Conservation (phyloP, 2,329 filamentous ascomycete genomes). For the Diaporthe caulivora region DNA sequence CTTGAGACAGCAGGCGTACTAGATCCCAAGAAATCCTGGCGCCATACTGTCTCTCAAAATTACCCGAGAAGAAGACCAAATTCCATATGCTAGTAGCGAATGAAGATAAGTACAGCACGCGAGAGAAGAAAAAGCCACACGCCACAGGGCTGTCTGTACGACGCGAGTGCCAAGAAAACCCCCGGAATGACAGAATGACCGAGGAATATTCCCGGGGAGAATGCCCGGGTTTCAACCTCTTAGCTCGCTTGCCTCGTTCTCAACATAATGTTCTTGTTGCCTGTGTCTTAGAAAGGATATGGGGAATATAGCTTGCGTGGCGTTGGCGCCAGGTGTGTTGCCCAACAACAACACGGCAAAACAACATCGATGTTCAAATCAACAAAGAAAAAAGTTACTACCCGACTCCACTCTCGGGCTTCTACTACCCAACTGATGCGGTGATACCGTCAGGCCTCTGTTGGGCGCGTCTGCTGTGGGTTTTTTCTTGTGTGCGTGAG, state of each 20-base stretch:
- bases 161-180: neutral
- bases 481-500: neutral
- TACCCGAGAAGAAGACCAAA: neutral
- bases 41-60: neutral
- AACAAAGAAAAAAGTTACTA: neutral
- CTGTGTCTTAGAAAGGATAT: conserved; percentile 3
- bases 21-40: neutral
- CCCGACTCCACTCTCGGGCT: too few species aligned
- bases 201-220: neutral
- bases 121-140: neutral
- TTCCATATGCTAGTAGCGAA: too few species aligned
- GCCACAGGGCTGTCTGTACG: neutral
- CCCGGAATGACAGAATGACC: neutral
- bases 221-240: conserved; percentile 16
- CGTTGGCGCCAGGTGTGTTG: neutral
- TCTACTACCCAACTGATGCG: neutral
- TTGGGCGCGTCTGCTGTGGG: too few species aligned
- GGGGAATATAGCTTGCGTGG: neutral
- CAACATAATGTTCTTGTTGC: neutral
- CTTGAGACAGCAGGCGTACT: neutral
- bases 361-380: neutral
- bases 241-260: too few species aligned
- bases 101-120: too few species aligned
- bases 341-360: neutral
- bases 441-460: conserved; percentile 5